Conservation (phyloP, 805 yeast genomes). For the Cyberlindnera americana region DNA sequence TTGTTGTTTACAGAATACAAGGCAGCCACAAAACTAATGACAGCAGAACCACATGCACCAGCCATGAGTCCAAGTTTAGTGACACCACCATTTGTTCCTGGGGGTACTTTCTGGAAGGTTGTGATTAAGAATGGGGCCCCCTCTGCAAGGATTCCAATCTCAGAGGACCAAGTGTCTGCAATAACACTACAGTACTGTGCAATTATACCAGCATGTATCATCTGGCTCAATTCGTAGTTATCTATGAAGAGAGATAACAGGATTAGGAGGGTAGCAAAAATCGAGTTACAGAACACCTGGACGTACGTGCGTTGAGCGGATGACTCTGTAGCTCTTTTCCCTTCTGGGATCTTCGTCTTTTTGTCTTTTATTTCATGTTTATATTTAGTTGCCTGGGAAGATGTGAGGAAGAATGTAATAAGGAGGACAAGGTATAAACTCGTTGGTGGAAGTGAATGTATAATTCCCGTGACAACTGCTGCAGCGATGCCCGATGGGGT, state of each 20-base stretch:
- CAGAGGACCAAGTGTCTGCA: constrained; percentile 47
- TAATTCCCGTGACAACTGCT: constrained; percentile 36
- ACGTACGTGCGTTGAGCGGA: constrained; percentile 35
- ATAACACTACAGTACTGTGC: constrained; percentile 42
- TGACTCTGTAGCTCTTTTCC: constrained; percentile 19
- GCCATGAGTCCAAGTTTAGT: constrained; percentile 34
- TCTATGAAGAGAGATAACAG: constrained; percentile 20
- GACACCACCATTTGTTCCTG: constrained; percentile 47
- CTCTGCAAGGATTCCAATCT: constrained; percentile 40
- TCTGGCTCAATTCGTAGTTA: constrained; percentile 8
- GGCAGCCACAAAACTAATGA: constrained; percentile 31
- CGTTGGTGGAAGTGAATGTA: constrained; percentile 37
- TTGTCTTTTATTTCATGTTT: constrained; percentile 34
- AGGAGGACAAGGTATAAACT: constrained; percentile 32
- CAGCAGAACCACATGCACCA: constrained; percentile 34
- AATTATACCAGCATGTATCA: constrained; percentile 26
- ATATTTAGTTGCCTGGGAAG: constrained; percentile 37
- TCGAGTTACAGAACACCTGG: constrained; percentile 41
- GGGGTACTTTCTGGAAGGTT: constrained; percentile 38
- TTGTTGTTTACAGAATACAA: constrained; percentile 20
- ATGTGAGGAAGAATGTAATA: constrained; percentile 35
- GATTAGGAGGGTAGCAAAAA: constrained; percentile 35
- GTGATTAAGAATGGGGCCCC: constrained; percentile 38
- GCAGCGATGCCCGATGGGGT: constrained; percentile 35
- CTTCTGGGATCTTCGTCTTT: constrained; percentile 28